Percentiles rank a stretch among this genome's conserved stretches.
Evolutionary conservation across 768 basidiomycete genomes (phyloP).

Genomic region (Hypholoma fasciculare): DNA sequence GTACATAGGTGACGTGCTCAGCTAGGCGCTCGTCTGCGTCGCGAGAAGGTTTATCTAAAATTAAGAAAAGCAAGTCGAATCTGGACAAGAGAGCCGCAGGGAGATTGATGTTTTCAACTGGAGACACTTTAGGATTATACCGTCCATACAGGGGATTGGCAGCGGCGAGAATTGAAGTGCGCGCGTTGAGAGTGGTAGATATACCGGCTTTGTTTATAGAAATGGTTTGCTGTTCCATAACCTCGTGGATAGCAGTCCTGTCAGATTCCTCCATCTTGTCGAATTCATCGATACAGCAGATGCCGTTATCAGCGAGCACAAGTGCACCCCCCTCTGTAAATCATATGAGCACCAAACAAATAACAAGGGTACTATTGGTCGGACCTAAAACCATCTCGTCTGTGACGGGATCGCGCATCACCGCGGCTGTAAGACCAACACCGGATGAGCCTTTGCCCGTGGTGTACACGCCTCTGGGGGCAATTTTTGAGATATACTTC

Average conservation of each 20-base stretch:
- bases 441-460: slow-evolving; percentile 99
- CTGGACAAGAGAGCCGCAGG: slow-evolving; percentile 95
- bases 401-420: slow-evolving; percentile 98
- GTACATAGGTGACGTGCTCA: slow-evolving; percentile 96
- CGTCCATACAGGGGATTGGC: slow-evolving; percentile 98
- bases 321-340: slow-evolving; percentile 95
- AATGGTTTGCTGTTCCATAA: slow-evolving; percentile 99
- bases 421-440: slow-evolving; percentile 97
- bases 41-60: slow-evolving; percentile 91
- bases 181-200: slow-evolving; percentile 95
- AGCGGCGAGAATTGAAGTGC: slow-evolving; percentile 96
- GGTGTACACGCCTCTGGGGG: slow-evolving; percentile 96
- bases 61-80: slow-evolving; percentile 95
- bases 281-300: slow-evolving; percentile 99
- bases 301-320: slow-evolving; percentile 97
- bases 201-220: slow-evolving; percentile 99
- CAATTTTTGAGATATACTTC: slow-evolving; percentile 98
- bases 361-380: slow-evolving; percentile 26
- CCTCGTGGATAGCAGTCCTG: slow-evolving; percentile 98
- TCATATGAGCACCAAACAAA: not conserved
- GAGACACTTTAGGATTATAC: slow-evolving; percentile 97
- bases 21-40: slow-evolving; percentile 97
- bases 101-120: slow-evolving; percentile 98
- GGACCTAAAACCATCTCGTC: slow-evolving; percentile 98
- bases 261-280: slow-evolving; percentile 99